Evolutionary conservation across 495 filamentous ascomycete species (phyloP).

Genomic region (Lichina pygmaea): DNA sequence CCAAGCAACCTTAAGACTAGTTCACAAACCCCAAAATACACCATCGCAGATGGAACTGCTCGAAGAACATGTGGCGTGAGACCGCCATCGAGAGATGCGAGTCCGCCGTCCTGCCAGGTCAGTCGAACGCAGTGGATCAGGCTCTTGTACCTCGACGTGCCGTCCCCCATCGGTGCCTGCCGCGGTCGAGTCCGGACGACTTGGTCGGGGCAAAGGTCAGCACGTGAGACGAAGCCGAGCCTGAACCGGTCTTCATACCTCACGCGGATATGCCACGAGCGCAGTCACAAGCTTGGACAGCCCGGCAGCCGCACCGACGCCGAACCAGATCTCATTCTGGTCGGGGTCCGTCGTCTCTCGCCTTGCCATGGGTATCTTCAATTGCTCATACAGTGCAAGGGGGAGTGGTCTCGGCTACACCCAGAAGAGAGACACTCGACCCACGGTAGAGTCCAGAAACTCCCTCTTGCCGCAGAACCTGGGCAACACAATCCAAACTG

Average conservation of each 20-base stretch:
- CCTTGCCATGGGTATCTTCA: constrained; percentile 20
- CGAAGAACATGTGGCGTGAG: constrained; percentile 30
- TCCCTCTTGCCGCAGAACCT: constrained; percentile 25
- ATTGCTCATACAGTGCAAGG: constrained; percentile 31
- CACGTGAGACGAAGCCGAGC: not conserved
- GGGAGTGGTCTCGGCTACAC: constrained; percentile 30
- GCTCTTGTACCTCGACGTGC: constrained; percentile 25
- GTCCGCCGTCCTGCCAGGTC: constrained; percentile 27
- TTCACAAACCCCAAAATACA: not conserved
- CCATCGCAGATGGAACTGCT: not conserved
- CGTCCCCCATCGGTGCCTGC: constrained; percentile 22
- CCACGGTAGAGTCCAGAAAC: constrained; percentile 26
- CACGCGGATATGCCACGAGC: constrained; percentile 29
- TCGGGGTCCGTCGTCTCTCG: constrained; percentile 14
- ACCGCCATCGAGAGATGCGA: constrained; percentile 27
- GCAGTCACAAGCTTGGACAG: constrained; percentile 27
- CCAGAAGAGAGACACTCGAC: constrained; percentile 26
- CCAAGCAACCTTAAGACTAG: not conserved
- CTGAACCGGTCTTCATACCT: constrained; percentile 11
- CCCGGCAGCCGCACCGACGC: constrained; percentile 22
- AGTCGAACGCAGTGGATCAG: constrained; percentile 25
- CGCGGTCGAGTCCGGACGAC: constrained; percentile 24
- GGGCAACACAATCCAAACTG: constrained; percentile 24
- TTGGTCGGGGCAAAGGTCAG: not conserved
- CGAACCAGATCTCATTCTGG: constrained; percentile 19